phyloP scores from a whole-genome alignment of 1,284 basidiomycete species.

The Hymenochaete sp. region DNA sequence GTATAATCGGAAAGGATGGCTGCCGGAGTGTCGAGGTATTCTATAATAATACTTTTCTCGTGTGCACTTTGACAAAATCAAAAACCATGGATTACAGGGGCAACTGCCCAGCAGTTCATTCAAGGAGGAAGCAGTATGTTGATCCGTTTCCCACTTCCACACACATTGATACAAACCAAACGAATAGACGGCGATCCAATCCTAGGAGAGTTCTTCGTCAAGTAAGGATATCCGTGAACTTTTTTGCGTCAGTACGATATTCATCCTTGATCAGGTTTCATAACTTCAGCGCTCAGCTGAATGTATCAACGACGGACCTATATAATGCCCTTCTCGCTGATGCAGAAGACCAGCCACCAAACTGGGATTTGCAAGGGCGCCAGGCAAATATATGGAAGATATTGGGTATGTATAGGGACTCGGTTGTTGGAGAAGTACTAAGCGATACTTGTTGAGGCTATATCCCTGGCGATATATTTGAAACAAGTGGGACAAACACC shows the following conservation, averaged over 20 bases:
- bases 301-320: constrained; percentile 39
- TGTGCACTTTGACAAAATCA: too few species aligned
- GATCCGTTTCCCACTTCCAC: constrained; percentile 13
- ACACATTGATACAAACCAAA: neutral
- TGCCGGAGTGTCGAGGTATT: constrained; percentile 56
- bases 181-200: constrained; percentile 53
- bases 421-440: constrained; percentile 5
- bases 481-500: constrained; percentile 46
- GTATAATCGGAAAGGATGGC: too few species aligned
- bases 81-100: too few species aligned
- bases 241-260: neutral
- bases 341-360: constrained; percentile 47
- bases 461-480: constrained; percentile 44
- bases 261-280: constrained; percentile 33
- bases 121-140: constrained; percentile 59
- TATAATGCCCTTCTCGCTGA: constrained; percentile 50
- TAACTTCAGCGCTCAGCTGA: constrained; percentile 36
- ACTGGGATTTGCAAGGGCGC: constrained; percentile 58
- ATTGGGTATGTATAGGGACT: constrained; percentile 28
- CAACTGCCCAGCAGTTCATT: constrained; percentile 39
- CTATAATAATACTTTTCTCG: too few species aligned
- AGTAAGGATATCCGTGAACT: constrained; percentile 33
- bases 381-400: constrained; percentile 51
- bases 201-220: constrained; percentile 57
- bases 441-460: constrained; percentile 30